Evolutionary conservation across 2,329 filamentous ascomycete species (phyloP), one percentile per base, ranked within the genome.

Genomic region (Stylonectria norvegica): DNA sequence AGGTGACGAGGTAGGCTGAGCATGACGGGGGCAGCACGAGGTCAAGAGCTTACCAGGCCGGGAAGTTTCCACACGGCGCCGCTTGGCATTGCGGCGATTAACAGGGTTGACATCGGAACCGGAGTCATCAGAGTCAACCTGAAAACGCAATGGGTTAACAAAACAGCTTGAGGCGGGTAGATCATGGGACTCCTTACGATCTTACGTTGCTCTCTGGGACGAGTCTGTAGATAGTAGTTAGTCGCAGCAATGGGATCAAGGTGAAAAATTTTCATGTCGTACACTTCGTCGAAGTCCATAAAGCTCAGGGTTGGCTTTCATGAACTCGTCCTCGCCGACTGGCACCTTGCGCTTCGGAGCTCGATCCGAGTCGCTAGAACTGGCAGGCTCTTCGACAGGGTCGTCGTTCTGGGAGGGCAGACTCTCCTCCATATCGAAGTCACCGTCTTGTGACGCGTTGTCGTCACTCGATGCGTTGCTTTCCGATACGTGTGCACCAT

Each of bases 251-350:
- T 40, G 29, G 35, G 29, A 36, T 38, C 35, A 44, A 36, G 20
- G 48, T 42, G 48, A 48, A 50, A 49, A 36, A 2, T 44, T 56
- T 53, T 53, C 51, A 45, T n/a, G 36, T 67, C 85, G 48, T 83
- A 93, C 90, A 71, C 93, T 98, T 70, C 93, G 81, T 55, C 93
- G 82, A 53, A 98, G 75, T 34, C 93, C 93, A 70, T 97, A 98
- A 7, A 98, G 74, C 67, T 95, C 89, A 31, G 93, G 93, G 58
- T 98, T 95, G 59, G 88, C 86, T 57, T 84, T 78, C 56, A 97
- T 95, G 60, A 83, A 90, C 33, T 89, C 83, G 43, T 93, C 85
- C 55, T 93, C 86, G 36, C 84, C 81, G 25, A 78, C 62, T 60
- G 74, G 64, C 51, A 74, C 66, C 68, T 87, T 85, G 67, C 89